Evolutionary conservation across 2,329 filamentous ascomycete genomes (phyloP).

Genomic region (Blastomyces emzantsi): DNA sequence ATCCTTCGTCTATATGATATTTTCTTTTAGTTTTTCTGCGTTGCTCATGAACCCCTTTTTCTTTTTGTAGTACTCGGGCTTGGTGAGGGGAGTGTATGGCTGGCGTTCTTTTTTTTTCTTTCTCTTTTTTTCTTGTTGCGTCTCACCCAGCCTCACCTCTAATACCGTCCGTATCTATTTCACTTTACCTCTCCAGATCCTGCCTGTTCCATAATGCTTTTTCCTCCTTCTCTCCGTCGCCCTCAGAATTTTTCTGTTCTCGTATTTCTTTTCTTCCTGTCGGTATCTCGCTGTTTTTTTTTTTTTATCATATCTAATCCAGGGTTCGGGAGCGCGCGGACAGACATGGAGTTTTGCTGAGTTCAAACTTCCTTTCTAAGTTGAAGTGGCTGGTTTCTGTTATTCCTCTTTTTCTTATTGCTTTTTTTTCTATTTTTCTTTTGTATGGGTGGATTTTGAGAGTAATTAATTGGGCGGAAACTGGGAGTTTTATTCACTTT

Average conservation of each 20-base stretch:
- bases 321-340: not conserved
- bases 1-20: not conserved
- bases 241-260: not conserved
- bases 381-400: too few species aligned
- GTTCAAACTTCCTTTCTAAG: not conserved
- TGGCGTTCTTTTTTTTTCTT: not conserved
- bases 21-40: not conserved
- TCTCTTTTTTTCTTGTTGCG: conserved; percentile 4
- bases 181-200: not conserved
- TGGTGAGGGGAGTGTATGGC: not conserved
- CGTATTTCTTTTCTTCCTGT: not conserved
- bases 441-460: not conserved
- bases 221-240: not conserved
- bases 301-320: not conserved
- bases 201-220: not conserved
- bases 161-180: not conserved
- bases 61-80: not conserved
- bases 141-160: not conserved
- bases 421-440: not conserved
- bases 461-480: not conserved
- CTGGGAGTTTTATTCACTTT: not conserved
- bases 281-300: not conserved
- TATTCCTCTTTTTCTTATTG: not conserved
- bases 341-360: not conserved
- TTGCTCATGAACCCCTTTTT: not conserved